phyloP scores from a whole-genome alignment of 495 filamentous ascomycete genomes.

The Pyrenula massariospora region DNA sequence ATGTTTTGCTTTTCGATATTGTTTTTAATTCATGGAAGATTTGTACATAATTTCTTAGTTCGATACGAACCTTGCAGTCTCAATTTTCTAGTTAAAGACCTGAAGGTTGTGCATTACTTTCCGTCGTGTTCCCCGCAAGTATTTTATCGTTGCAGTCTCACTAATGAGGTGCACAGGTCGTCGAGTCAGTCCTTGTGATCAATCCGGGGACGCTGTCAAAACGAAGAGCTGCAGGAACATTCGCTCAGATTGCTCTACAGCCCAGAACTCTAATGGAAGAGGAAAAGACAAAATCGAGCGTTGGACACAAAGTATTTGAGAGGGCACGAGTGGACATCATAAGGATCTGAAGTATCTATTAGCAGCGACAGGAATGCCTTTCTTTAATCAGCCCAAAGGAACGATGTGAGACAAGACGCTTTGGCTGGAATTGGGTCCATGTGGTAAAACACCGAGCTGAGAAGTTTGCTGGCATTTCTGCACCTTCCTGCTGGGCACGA shows the following conservation, averaged over 20 bases:
- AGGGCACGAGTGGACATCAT: conserved; percentile 77
- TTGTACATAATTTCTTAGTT: not conserved
- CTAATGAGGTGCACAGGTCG: conserved; percentile 40
- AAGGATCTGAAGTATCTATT: conserved; percentile 51
- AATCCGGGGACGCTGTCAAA: conserved; percentile 86
- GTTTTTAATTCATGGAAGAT: not conserved
- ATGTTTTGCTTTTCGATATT: conserved; percentile 1
- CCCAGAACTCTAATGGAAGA: conserved; percentile 46
- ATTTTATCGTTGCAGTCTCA: not conserved
- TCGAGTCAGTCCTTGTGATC: conserved; percentile 73
- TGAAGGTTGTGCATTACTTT: too few species aligned
- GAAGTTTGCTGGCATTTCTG: too few species aligned
- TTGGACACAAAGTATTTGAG: conserved; percentile 66
- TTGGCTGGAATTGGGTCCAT: too few species aligned
- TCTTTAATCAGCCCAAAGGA: too few species aligned
- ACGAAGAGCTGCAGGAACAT: conserved; percentile 66
- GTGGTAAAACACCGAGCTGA: too few species aligned
- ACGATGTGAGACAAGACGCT: too few species aligned
- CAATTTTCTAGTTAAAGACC: too few species aligned
- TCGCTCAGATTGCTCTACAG: conserved; percentile 62
- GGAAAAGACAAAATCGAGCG: conserved; percentile 44
- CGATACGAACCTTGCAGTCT: too few species aligned
- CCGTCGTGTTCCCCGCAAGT: too few species aligned
- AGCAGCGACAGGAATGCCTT: too few species aligned
- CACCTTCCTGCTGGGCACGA: too few species aligned